Evolutionary conservation across 768 basidiomycete species (phyloP), one percentile per base, ranked within the genome.

Genomic region (Psilocybe cyanescens): DNA sequence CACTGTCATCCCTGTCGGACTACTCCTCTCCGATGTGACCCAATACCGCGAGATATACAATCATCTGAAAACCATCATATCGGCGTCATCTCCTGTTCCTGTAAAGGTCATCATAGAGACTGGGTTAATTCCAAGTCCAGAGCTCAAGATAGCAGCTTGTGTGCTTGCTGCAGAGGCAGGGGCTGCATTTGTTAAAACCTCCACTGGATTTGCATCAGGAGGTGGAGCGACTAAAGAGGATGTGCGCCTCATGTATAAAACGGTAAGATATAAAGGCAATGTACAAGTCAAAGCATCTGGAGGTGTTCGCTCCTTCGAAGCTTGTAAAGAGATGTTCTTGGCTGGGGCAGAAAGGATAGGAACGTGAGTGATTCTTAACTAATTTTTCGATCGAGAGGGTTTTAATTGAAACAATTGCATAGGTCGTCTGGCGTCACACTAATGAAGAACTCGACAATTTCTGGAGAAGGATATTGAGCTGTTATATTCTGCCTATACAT

Each of bases 41-140:
- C 67, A 74, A 52, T 83, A 79, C 57, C 50, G 65, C 0, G 64
- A 73, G 8, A 71, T 83, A 1, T 78, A 74, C 59, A 53, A 71
- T 0, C 81, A 84, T 58, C 78, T 85, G 49, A 59, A 63, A 12
- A 71, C 75, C 1, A 79, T 81, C 19, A 73, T 83, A 41, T 61
- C 65, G 2, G 72, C 78, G 0, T 74, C 76, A 1, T 56, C 61
- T 6, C 71, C 71, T 0, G 61, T 75, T 29, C 73, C 75, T 1
- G 79, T 84, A 48, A 84, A 85, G 62, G 82, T 84, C 41, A 85
- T 85, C 63, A 72, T 85, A 9, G 83, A 85, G 59, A 84, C 83
- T 1, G 72, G 75, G 3, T 73, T 83, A n/a, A 72, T 85, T 3
- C 74, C 78, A 3, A 75, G 78, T 24, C 72, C 75, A 24, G 75